These are phyloP conservation scores for Geotrichum ghanense DNA, from an alignment of 805 yeast species.

Conservation along the genomic window DNA sequence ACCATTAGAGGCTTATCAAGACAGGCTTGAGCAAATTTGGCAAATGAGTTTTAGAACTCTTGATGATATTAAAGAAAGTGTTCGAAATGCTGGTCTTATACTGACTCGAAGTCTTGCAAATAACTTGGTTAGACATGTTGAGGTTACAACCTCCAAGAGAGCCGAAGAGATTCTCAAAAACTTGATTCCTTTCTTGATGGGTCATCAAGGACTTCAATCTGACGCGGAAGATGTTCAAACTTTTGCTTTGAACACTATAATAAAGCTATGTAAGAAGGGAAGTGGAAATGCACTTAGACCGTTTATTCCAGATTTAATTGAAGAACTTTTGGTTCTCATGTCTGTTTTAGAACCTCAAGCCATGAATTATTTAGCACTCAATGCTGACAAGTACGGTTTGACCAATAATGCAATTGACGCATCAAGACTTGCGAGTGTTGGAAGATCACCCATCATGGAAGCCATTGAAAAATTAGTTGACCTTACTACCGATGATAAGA, in stretches of 20 bases:
- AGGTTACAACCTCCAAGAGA: constrained; percentile 30
- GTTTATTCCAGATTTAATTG: constrained; percentile 56
- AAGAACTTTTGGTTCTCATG: constrained; percentile 59
- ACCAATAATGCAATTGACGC: constrained; percentile 65
- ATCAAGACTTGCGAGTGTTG: constrained; percentile 58
- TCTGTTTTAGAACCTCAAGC: constrained; percentile 88
- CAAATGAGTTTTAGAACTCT: constrained; percentile 73
- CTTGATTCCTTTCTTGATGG: constrained; percentile 69
- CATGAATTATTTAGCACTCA: constrained; percentile 70
- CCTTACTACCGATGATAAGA: constrained; percentile 37
- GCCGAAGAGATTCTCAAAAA: constrained; percentile 39
- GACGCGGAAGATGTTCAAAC: constrained; percentile 76
- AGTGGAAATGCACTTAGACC: constrained; percentile 42
- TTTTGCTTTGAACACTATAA: constrained; percentile 68
- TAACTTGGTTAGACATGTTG: constrained; percentile 46
- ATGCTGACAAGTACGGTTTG: constrained; percentile 79
- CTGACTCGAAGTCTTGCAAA: constrained; percentile 59
- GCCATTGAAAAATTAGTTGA: constrained; percentile 65
- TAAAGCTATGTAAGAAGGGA: constrained; percentile 55
- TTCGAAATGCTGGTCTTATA: constrained; percentile 64
- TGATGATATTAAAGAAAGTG: constrained; percentile 94
- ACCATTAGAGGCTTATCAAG: constrained; percentile 36
- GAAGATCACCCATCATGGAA: constrained; percentile 81
- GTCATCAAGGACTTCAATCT: constrained; percentile 66
- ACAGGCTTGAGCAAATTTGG: constrained; percentile 52